A percentile compares a stretch with the other conserved stretches of the same genome.
phyloP scores from a whole-genome alignment of 495 filamentous ascomycete species.

The Terfezia boudieri region DNA sequence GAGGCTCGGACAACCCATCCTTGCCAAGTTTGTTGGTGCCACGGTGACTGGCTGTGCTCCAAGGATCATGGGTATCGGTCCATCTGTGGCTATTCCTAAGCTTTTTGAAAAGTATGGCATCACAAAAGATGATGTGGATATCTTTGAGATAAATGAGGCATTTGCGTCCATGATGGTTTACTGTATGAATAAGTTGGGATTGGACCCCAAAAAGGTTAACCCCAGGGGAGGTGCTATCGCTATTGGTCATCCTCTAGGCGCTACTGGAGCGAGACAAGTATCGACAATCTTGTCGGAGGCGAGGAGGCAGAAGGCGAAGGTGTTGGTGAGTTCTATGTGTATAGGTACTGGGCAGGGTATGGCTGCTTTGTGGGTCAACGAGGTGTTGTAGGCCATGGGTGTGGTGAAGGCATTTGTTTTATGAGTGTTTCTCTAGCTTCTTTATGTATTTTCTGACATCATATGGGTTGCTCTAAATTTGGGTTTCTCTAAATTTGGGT shows the following conservation, averaged over 20 bases:
- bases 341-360: slow-evolving; percentile 56
- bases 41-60: slow-evolving; percentile 78
- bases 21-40: slow-evolving; percentile 84
- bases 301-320: slow-evolving; percentile 55
- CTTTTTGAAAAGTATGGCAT: slow-evolving; percentile 61
- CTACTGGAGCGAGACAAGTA: slow-evolving; percentile 60
- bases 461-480: no score
- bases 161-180: slow-evolving; percentile 97
- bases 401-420: no score
- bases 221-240: slow-evolving; percentile 62
- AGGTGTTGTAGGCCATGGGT: neutral
- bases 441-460: no score
- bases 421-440: no score
- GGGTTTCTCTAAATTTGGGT: no score
- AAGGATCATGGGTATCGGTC: slow-evolving; percentile 93
- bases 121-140: slow-evolving; percentile 59
- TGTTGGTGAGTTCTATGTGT: slow-evolving; percentile 70
- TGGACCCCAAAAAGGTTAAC: slow-evolving; percentile 76
- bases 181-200: slow-evolving; percentile 51
- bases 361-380: slow-evolving; percentile 26
- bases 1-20: slow-evolving; percentile 69
- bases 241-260: slow-evolving; percentile 61
- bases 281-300: slow-evolving; percentile 67
- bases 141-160: slow-evolving; percentile 91
- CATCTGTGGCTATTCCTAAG: slow-evolving; percentile 85